Evolutionary conservation across 139 green algal species (phyloP).

Genomic region (Auxenochlorella protothecoides): DNA sequence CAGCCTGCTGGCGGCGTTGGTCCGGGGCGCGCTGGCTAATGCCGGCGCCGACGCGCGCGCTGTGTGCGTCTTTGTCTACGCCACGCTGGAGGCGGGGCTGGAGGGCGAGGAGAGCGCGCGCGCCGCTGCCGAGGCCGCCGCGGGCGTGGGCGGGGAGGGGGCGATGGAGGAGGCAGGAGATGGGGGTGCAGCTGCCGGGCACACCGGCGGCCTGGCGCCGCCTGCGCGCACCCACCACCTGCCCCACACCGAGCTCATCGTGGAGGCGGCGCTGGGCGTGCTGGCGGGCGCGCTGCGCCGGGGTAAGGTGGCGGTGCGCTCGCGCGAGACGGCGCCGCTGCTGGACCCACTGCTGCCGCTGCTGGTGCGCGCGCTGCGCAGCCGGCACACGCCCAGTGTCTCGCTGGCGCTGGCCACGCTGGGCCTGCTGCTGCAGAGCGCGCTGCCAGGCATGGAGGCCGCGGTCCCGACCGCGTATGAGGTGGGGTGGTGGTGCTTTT

Average conservation of each 20-base stretch:
- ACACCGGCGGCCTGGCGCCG: no score
- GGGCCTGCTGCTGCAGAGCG: constrained; percentile 32
- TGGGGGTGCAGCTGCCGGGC: no score
- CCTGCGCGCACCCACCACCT: constrained; percentile 37
- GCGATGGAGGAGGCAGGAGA: no score
- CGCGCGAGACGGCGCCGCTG: constrained; percentile 16
- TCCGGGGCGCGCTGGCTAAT: no score
- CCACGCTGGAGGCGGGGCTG: constrained; percentile 14
- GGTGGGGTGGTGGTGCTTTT: no score
- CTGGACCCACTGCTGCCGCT: constrained; percentile 64
- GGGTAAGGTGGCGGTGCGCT: no score
- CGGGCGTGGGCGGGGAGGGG: constrained; percentile 3
- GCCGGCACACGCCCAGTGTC: constrained; percentile 36
- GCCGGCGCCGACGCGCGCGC: no score
- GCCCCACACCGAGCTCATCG: constrained; percentile 17
- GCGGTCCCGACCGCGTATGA: no score
- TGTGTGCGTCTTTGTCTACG: constrained; percentile 49
- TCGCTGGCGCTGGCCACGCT: constrained; percentile 44
- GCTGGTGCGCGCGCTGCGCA: constrained; percentile 44
- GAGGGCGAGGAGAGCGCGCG: constrained; percentile 19
- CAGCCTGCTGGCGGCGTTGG: no score
- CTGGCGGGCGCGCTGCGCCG: constrained; percentile 35
- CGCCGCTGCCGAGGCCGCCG: constrained; percentile 2
- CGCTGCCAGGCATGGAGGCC: constrained; percentile 31
- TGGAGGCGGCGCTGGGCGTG: constrained; percentile 69